Conservation (phyloP, 345 rosid genomes). For the Hevea brasiliensis region DNA sequence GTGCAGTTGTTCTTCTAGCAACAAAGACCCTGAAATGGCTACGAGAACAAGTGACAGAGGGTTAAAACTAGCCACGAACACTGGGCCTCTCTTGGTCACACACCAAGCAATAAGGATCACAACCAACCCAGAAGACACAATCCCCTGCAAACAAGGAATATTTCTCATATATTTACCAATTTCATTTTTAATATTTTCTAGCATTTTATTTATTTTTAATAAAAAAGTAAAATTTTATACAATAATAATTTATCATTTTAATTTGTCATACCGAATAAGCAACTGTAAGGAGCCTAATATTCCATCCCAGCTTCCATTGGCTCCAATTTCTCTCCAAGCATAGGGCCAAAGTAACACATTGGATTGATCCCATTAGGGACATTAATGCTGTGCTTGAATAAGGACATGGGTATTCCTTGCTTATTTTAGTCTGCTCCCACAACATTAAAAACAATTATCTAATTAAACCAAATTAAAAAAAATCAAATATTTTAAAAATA, state of each 20-base stretch:
- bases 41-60: constrained; percentile 49
- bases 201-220: not conserved
- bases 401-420: constrained; percentile 19
- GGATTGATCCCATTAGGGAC: constrained; percentile 22
- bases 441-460: not conserved
- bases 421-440: constrained; percentile 24
- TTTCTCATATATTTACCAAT: not conserved
- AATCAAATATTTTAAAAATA: too few species aligned
- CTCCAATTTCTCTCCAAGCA: constrained; percentile 25
- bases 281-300: constrained; percentile 23
- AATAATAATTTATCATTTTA: not conserved
- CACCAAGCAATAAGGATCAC: constrained; percentile 41
- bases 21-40: constrained; percentile 41
- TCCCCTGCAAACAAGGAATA: constrained; percentile 10
- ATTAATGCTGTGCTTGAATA: constrained; percentile 33
- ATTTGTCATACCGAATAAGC: constrained; percentile 23
- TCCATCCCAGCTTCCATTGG: constrained; percentile 34
- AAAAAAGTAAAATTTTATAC: not conserved
- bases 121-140: constrained; percentile 38
- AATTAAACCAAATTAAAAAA: too few species aligned
- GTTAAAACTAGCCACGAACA: constrained; percentile 43
- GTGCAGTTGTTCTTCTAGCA: constrained; percentile 43
- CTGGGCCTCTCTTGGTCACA: constrained; percentile 42
- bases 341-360: constrained; percentile 11
- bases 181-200: not conserved